These are phyloP conservation scores for Cordia subcordata DNA, from an alignment of 257 asterid species.

Conservation along the genomic window DNA sequence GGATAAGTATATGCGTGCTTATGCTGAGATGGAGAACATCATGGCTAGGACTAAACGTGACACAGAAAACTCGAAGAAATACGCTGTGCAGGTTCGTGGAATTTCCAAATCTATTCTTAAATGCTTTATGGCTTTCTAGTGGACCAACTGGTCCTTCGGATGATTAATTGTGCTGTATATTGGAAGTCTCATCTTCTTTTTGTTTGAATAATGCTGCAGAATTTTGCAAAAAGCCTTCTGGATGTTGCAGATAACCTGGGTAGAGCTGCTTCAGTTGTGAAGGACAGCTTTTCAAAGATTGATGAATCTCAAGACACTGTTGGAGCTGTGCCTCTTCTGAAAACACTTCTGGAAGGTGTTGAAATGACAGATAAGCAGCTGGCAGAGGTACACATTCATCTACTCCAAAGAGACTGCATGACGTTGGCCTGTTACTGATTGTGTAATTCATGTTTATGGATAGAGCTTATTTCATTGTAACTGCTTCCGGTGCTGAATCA, in stretches of 20 bases:
- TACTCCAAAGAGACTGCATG: constrained; percentile 1
- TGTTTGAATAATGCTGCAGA: constrained; percentile 40
- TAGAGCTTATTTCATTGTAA: not conserved
- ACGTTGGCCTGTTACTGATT: not conserved
- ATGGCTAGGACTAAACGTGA: constrained; percentile 77
- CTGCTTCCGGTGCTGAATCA: not conserved
- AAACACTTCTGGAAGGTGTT: constrained; percentile 86
- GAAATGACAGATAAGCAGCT: constrained; percentile 98
- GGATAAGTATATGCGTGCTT: constrained; percentile 65
- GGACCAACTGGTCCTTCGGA: not conserved
- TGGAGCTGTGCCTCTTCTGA: constrained; percentile 79
- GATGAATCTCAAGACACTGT: constrained; percentile 56
- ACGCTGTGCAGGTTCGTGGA: constrained; percentile 68
- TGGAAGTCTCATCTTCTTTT: constrained; percentile 8
- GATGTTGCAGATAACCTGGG: constrained; percentile 82
- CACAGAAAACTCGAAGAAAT: constrained; percentile 74
- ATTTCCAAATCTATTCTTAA: not conserved
- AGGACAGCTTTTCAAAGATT: constrained; percentile 66
- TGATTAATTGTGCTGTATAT: not conserved
- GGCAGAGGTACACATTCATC: constrained; percentile 52
- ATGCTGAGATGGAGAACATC: constrained; percentile 80
- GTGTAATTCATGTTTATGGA: too few species aligned
- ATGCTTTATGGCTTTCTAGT: not conserved
- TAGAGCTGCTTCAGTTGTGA: constrained; percentile 86
- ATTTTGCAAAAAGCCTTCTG: constrained; percentile 71